Evolutionary conservation across 768 basidiomycete species (phyloP).

Genomic region (Phylloporus sp.): DNA sequence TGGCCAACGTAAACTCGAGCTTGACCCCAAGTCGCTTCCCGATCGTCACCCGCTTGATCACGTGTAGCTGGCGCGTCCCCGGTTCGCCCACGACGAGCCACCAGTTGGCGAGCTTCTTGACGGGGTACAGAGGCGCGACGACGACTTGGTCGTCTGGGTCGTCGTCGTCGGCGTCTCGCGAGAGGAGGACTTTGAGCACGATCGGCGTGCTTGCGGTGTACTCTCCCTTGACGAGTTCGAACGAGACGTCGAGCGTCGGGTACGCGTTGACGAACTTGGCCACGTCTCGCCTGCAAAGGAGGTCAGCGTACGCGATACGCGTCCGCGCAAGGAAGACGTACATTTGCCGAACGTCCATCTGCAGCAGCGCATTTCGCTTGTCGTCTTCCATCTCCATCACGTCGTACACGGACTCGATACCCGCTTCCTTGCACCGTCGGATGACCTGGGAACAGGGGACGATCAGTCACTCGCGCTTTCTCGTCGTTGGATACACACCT

Average conservation of each 20-base stretch:
- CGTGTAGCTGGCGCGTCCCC: constrained; percentile 69
- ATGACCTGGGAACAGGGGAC: constrained; percentile 56
- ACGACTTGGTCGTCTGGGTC: constrained; percentile 72
- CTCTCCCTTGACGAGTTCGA: constrained; percentile 81
- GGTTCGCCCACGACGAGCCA: constrained; percentile 95
- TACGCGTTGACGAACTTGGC: constrained; percentile 96
- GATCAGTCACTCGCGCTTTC: too few species aligned
- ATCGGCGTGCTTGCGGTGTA: constrained; percentile 86
- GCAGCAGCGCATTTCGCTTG: constrained; percentile 73
- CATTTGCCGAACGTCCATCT: constrained; percentile 86
- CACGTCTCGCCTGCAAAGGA: constrained; percentile 78
- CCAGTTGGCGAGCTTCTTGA: constrained; percentile 91
- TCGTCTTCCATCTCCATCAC: constrained; percentile 99
- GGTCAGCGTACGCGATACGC: too few species aligned
- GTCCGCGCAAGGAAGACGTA: too few species aligned
- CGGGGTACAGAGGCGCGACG: constrained; percentile 91
- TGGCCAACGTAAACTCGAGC: constrained; percentile 83
- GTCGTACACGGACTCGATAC: constrained; percentile 89
- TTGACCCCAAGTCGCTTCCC: constrained; percentile 68
- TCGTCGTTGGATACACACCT: constrained; percentile 51
- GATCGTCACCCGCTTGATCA: constrained; percentile 84
- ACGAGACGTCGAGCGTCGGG: constrained; percentile 89
- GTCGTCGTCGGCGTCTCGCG: constrained; percentile 78
- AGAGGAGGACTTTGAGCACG: constrained; percentile 69
- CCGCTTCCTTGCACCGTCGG: constrained; percentile 76